Evolutionary conservation across 169 alveolate species (phyloP).

Genomic region (Eimeria mitis): DNA sequence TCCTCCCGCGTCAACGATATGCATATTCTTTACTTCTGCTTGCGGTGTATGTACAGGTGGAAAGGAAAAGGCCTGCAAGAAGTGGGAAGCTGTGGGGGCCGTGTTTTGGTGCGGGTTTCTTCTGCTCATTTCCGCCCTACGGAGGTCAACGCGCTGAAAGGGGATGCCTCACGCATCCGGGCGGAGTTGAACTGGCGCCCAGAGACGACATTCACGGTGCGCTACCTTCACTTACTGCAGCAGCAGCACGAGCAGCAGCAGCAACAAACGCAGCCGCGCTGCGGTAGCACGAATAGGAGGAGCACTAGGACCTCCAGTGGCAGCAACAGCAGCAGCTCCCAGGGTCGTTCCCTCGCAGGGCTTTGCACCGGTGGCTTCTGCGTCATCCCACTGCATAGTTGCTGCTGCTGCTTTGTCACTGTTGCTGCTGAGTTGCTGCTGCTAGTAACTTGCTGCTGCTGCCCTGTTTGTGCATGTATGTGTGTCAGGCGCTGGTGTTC

Average conservation of each 20-base stretch:
- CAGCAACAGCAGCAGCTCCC: neutral
- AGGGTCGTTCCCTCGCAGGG: neutral
- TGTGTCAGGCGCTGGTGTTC: conserved; percentile 82
- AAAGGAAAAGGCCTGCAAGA: conserved; percentile 84
- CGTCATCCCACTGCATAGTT: neutral
- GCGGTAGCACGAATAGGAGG: too few relatives aligned
- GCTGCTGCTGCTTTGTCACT: neutral
- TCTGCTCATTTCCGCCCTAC: conserved; percentile 85
- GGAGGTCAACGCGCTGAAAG: conserved; percentile 86
- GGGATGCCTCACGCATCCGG: conserved; percentile 86
- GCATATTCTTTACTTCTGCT: neutral
- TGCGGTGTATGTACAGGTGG: conserved; percentile 82
- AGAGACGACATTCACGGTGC: conserved; percentile 49
- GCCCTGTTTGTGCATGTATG: neutral
- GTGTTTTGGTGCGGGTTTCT: conserved; percentile 33
- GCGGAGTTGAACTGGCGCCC: conserved; percentile 85
- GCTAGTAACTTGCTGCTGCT: neutral
- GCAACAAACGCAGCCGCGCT: too few relatives aligned
- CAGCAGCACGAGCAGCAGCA: neutral
- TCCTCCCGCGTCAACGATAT: neutral
- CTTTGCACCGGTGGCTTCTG: neutral
- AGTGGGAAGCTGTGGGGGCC: conserved; percentile 79
- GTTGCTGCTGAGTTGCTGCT: neutral
- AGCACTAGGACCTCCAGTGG: too few relatives aligned
- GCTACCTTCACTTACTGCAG: neutral